A percentile compares a stretch with the other conserved stretches of the same genome.
Evolutionary conservation across 1,284 basidiomycete species (phyloP).

Genomic region (Melampsora abietis-canadensis): DNA sequence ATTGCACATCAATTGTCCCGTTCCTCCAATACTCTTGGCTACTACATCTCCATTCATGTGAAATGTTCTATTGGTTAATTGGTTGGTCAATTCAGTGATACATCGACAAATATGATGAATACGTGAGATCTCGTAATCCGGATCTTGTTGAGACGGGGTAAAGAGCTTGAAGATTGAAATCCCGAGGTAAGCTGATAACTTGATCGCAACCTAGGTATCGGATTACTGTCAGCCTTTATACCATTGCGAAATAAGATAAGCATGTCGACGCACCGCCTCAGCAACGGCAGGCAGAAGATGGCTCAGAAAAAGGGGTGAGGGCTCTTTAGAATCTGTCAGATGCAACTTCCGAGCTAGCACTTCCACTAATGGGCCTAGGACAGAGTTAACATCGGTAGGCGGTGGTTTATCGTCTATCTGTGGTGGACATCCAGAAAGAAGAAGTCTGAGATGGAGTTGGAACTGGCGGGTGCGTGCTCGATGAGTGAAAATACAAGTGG

Average conservation of each 20-base stretch:
- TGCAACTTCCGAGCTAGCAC: conserved; percentile 39
- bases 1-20: conserved; percentile 31
- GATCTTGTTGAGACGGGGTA: conserved; percentile 23
- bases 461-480: conserved; percentile 38
- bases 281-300: conserved; percentile 35
- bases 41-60: conserved; percentile 28
- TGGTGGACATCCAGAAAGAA: conserved; percentile 28
- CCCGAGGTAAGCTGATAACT: conserved; percentile 39
- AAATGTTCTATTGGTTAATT: conserved; percentile 30
- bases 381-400: conserved; percentile 13
- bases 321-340: conserved; percentile 42
- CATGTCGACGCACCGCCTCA: conserved; percentile 28
- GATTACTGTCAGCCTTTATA: not conserved
- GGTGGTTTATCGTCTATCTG: conserved; percentile 4
- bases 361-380: conserved; percentile 28
- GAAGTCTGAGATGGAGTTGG: conserved; percentile 35
- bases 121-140: conserved; percentile 34
- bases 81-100: conserved; percentile 33
- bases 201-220: conserved; percentile 25
- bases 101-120: conserved; percentile 43
- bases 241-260: not conserved
- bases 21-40: conserved; percentile 29
- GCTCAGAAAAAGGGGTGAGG: conserved; percentile 37
- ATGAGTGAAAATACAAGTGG: conserved; percentile 38
- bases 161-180: conserved; percentile 43